Conservation (phyloP, 2,329 filamentous ascomycete species). For the Magnaporthiopsis poae region DNA sequence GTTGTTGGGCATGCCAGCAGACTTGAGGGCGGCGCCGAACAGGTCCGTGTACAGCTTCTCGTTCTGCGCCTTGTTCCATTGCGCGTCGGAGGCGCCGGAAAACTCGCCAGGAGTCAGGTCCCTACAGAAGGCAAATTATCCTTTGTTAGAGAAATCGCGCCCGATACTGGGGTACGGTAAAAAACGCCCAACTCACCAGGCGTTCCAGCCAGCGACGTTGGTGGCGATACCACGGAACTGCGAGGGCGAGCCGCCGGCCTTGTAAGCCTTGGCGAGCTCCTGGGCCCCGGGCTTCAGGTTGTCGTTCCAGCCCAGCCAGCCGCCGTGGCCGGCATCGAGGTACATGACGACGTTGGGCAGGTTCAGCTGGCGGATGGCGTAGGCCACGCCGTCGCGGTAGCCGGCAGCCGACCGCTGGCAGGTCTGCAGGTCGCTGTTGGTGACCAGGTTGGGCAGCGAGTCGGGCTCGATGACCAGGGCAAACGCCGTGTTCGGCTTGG, state of each 20-base stretch:
- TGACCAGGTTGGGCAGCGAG: slow-evolving; percentile 52
- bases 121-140: slow-evolving; percentile 8
- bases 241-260: slow-evolving; percentile 25
- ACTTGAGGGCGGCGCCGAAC: slow-evolving; percentile 26
- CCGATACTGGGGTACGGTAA: slow-evolving; percentile 8
- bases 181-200: slow-evolving; percentile 13
- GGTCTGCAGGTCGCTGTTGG: slow-evolving; percentile 44
- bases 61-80: slow-evolving; percentile 32
- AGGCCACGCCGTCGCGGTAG: slow-evolving; percentile 45
- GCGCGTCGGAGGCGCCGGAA: slow-evolving; percentile 29
- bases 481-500: slow-evolving; percentile 41
- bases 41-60: slow-evolving; percentile 33
- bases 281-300: slow-evolving; percentile 35
- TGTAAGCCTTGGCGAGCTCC: slow-evolving; percentile 30
- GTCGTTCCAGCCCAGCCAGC: slow-evolving; percentile 54
- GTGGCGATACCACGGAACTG: slow-evolving; percentile 29
- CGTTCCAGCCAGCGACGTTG: slow-evolving; percentile 31
- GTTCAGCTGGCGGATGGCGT: slow-evolving; percentile 46
- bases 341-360: slow-evolving; percentile 54
- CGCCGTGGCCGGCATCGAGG: slow-evolving; percentile 52
- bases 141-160: not conserved
- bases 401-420: slow-evolving; percentile 43
- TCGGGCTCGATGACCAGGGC: slow-evolving; percentile 45
- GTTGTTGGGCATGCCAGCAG: slow-evolving; percentile 29
- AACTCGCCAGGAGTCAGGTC: slow-evolving; percentile 28